These are phyloP conservation scores for Tuber borchii DNA, from an alignment of 495 filamentous ascomycete genomes.

Conservation along the genomic window DNA sequence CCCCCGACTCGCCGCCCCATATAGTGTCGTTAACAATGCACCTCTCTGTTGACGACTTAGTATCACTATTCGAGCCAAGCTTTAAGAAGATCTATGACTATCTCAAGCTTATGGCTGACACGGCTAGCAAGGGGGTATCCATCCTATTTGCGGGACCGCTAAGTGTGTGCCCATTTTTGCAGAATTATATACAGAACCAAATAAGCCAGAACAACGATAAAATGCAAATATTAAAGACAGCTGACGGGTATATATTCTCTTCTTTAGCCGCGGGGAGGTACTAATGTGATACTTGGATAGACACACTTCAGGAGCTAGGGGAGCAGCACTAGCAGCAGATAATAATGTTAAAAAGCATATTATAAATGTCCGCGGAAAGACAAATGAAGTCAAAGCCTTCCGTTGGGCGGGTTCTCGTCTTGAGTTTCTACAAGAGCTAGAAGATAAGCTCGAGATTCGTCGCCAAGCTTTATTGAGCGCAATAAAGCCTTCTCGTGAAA, in stretches of 20 bases:
- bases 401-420: background rate
- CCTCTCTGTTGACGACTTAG: background rate
- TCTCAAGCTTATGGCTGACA: background rate
- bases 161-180: background rate
- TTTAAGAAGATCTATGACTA: background rate
- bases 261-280: background rate
- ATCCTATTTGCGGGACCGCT: background rate
- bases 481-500: background rate
- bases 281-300: background rate
- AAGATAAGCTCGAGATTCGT: background rate
- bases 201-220: background rate
- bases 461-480: background rate
- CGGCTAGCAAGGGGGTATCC: background rate
- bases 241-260: background rate
- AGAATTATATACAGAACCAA: background rate
- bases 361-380: background rate
- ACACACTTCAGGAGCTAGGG: background rate
- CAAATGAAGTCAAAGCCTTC: background rate
- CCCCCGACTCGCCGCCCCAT: background rate
- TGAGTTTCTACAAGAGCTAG: background rate
- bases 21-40: conserved; percentile 1
- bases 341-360: conserved; percentile 1
- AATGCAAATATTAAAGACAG: conserved; percentile 5
- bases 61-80: background rate
- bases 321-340: background rate